Evolutionary conservation across 2,329 filamentous ascomycete species (phyloP), one percentile per base, ranked within the genome.

Genomic region (Colletotrichum destructivum): DNA sequence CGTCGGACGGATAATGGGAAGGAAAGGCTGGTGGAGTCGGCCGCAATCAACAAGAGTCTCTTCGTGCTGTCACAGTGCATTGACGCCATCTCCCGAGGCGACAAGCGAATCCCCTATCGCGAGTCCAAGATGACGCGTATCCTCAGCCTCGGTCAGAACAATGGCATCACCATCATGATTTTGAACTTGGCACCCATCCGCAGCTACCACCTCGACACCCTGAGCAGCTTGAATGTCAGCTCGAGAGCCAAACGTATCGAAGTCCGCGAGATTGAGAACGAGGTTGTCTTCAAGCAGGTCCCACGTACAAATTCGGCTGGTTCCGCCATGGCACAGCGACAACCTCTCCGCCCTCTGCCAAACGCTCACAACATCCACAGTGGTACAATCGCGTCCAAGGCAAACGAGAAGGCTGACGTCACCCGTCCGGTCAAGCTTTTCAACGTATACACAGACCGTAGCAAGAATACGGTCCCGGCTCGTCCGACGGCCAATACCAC

Each of bases 111-210:
- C 77, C 96, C 96, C 0, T 98, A 97, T 81, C 89, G 96, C 68
- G 96, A 98, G 80, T 96, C 93, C 65, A 98, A 98, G 85, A 98
- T 98, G 96, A 98, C 96, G 0, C 90, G 96, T 57, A 98, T 98
- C 66, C 83, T 98, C 35, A 96, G 93, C 0, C 84, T 98, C 11
- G 96, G 96, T 3, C 96, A 98, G 83, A 98, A 98, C 83, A 94
- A 97, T 75, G 96, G 96, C 62, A 90, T 98, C 75, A 98, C 95
- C 0, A 89, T 98, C 78, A 98, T 98, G 96, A 96, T 98, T 70
- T 87, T 98, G 47, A 98, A 98, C 78, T 88, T 98, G 3, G 94
- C 96, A 0, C 95, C 96, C 0, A 88, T 97, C n/a, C 91, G 94
- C 73, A 95, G 94, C 76, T 98, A 97, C 79, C 96, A 98, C 78